Base-by-base conservation (phyloP, 306 rosid genomes). In the Ziziphus jujuba region DNA sequence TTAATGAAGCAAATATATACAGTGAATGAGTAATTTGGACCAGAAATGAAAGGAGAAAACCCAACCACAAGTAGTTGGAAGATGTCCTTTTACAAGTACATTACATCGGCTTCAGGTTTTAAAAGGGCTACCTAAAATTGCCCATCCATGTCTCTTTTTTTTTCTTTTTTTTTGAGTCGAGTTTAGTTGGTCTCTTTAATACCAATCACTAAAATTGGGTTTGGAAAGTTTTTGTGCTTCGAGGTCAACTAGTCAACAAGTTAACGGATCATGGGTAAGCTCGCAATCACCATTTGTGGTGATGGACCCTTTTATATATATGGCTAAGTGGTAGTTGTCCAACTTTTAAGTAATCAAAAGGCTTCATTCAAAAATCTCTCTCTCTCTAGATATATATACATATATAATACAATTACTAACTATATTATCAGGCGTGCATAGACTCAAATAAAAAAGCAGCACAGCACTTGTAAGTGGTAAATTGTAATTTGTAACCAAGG, bases 11-110 rank as follows among this genome's bases (percentile, higher is more conserved):
- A 13, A 24, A 65, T 24, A 1, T 23, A 28, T 31, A 50, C 4
- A 50, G 20, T 20, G 9, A 28, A 31, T 21, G 10, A 25, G 19
- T 36, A 31, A 61, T 70, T 60, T 48, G 59, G 15, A 22, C 16
- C 9, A 14, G 56, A 58, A 44, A 33, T 8, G 57, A n/a, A 17
- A 16, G 59, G 66, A n/a, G 9, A 21, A 66, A 67, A 19, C 45
- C 49, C 67, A 71, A 65, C 63, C 53, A 50, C n/a, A 77, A 61
- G 63, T 67, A 21, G 79, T 70, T 80, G 73, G 77, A 60, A 77
- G 70, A 65, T 74, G 72, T 71, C 52, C 33, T 61, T 49, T 73
- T 63, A 74, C 7, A 65, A 70, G 64, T 69, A 67, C 68, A 78
- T 8, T 19, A 67, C 13, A 75, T 50, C 20, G 31, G 72, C 52